Evolutionary conservation across 495 filamentous ascomycete genomes (phyloP).

Genomic region (Neurospora tetraspora): DNA sequence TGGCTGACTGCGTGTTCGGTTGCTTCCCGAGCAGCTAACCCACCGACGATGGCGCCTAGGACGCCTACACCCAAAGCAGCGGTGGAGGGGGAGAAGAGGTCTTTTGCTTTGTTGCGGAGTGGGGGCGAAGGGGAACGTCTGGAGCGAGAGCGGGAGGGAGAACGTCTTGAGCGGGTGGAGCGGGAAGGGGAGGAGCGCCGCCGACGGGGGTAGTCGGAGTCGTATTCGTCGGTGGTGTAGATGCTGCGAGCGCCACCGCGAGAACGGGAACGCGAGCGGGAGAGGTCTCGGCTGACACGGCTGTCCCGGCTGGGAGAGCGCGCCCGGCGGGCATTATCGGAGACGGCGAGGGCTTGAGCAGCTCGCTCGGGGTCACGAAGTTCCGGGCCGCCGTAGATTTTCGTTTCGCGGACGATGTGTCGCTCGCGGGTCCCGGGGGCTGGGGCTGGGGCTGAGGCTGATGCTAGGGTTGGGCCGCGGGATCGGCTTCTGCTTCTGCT

Average conservation of each 20-base stretch:
- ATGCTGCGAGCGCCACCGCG: not conserved
- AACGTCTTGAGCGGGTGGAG: not conserved
- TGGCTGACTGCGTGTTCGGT: slow-evolving; percentile 13
- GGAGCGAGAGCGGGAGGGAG: not conserved
- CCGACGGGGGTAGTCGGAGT: not conserved
- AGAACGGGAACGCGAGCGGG: not conserved
- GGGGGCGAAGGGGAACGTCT: not conserved
- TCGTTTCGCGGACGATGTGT: not conserved
- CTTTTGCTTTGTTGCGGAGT: not conserved
- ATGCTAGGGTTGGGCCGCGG: not conserved
- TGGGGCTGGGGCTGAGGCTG: not conserved
- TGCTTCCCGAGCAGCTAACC: slow-evolving; percentile 31
- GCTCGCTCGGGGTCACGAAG: not conserved
- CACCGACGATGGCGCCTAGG: slow-evolving; percentile 35
- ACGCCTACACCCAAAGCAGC: slow-evolving; percentile 33
- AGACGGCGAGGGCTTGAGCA: not conserved
- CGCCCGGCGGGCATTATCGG: not conserved
- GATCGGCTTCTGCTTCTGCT: not conserved
- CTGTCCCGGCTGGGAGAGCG: not conserved
- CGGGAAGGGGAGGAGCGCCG: not conserved
- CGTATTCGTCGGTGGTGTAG: not conserved
- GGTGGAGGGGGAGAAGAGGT: slow-evolving; percentile 25
- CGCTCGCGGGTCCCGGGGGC: not conserved
- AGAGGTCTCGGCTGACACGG: not conserved
- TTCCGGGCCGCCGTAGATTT: not conserved